phyloP scores from a whole-genome alignment of 495 filamentous ascomycete genomes.

The Halenospora varia region DNA sequence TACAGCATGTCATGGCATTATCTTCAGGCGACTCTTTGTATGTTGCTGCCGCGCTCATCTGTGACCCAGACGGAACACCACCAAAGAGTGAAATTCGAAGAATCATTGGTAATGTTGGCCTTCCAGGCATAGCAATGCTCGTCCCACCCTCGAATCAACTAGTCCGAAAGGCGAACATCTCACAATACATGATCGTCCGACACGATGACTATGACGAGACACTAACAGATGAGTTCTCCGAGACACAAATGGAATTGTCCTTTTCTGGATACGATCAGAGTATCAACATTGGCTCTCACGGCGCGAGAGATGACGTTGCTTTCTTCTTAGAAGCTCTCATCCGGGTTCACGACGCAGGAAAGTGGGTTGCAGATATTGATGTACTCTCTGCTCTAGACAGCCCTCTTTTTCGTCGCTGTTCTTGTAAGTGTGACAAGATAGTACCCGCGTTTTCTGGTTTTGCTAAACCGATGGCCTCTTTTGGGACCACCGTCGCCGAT shows the following conservation, averaged over 20 bases:
- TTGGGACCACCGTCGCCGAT: too few species aligned
- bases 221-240: conserved; percentile 23
- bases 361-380: conserved; percentile 37
- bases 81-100: conserved; percentile 11
- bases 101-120: conserved; percentile 30
- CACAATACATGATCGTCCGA: background rate
- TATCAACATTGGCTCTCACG: conserved; percentile 17
- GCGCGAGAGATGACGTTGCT: conserved; percentile 20
- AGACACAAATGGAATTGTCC: conserved; percentile 34
- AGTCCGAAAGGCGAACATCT: background rate
- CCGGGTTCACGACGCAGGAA: conserved; percentile 27
- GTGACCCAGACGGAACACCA: conserved; percentile 20
- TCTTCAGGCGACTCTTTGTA: conserved; percentile 28
- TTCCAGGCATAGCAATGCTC: conserved; percentile 27
- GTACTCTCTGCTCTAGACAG: conserved; percentile 16
- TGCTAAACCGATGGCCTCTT: background rate
- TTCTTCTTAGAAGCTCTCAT: conserved; percentile 30
- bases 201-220: conserved; percentile 27
- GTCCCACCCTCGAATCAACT: background rate
- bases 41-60: conserved; percentile 21
- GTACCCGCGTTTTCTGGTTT: too few species aligned
- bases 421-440: too few species aligned
- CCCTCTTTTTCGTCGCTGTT: too few species aligned
- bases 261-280: conserved; percentile 31
- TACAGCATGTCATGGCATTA: conserved; percentile 27